Percentiles rank a stretch among this genome's conserved stretches.
Conservation (phyloP, 192 early-diverging fungal species). For the Obelidium mucronatum region DNA sequence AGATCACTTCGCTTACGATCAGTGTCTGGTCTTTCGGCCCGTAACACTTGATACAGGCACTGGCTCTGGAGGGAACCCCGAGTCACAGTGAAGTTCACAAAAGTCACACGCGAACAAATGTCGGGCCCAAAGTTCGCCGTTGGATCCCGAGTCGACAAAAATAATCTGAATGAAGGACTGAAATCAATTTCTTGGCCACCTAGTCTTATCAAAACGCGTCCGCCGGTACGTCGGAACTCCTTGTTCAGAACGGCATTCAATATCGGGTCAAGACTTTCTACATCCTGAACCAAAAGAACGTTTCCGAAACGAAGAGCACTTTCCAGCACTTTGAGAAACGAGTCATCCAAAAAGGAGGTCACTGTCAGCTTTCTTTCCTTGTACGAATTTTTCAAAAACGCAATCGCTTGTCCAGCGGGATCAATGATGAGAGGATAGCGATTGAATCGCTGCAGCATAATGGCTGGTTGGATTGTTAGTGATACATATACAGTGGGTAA, state of each 20-base stretch:
- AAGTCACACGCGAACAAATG: constrained; percentile 95
- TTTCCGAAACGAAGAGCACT: constrained; percentile 98
- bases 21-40: constrained; percentile 94
- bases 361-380: constrained; percentile 87
- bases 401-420: constrained; percentile 91
- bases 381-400: constrained; percentile 87
- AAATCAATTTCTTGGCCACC: constrained; percentile 99
- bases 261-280: constrained; percentile 96
- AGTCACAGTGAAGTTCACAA: constrained; percentile 99
- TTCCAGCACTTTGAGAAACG: constrained; percentile 97
- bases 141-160: constrained; percentile 94
- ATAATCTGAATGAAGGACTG: constrained; percentile 94
- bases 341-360: constrained; percentile 97
- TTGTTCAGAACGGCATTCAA: constrained; percentile 98
- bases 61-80: constrained; percentile 95
- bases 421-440: constrained; percentile 98
- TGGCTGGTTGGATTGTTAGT: no score
- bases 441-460: constrained; percentile 94
- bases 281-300: constrained; percentile 96
- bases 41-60: constrained; percentile 95
- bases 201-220: constrained; percentile 93
- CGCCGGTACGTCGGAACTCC: constrained; percentile 94
- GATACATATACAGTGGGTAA: no score
- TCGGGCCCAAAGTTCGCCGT: constrained; percentile 95
- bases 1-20: constrained; percentile 92